Base-by-base conservation (phyloP, 139 green algal genomes). In the Chara braunii region DNA sequence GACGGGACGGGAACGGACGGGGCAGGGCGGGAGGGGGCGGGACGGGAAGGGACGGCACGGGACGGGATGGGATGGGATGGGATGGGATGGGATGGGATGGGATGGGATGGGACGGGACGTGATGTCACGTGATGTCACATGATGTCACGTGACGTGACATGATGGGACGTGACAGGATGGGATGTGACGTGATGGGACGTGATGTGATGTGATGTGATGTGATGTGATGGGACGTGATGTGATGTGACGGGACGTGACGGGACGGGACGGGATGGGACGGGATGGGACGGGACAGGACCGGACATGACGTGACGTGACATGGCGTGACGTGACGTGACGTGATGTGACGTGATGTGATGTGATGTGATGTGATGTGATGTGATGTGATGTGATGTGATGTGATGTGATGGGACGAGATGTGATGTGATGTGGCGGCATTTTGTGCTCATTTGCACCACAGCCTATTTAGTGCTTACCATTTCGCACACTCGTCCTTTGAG, bases 31-130 rank as follows among this genome's bases (percentile, higher is more conserved):
- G 50, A 22, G 18, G 50, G 50, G 50, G 36, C n/a, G 50, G 50
- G 2, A 57, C n/a, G 50, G 50, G 50, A 57, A 1, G 51, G 24
- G 50, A 57, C 36, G 50, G 50, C 29, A 57, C 36, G 50, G 50
- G 50, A 57, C 36, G 50, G 50, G 50, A 57, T 57, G 50, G 50
- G 14, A 57, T 57, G 50, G 50, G 50, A 57, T 57, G 50, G 50
- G 50, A 57, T 57, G 50, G 50, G 2, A 57, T 57, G 50, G 50
- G 50, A 57, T 57, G 50, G 50, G 50, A 57, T 57, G 50, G 50
- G 50, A 57, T 57, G 50, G 50, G 50, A 22, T 57, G 50, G 50
- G 50, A 57, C 36, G 50, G 50, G 50, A 57, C 36, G 50, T 29
- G 50, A 57, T 57, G 50, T 29, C 29, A 57, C 36, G 50, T 29